Conservation (phyloP, 345 rosid genomes). For the Draba incana region DNA sequence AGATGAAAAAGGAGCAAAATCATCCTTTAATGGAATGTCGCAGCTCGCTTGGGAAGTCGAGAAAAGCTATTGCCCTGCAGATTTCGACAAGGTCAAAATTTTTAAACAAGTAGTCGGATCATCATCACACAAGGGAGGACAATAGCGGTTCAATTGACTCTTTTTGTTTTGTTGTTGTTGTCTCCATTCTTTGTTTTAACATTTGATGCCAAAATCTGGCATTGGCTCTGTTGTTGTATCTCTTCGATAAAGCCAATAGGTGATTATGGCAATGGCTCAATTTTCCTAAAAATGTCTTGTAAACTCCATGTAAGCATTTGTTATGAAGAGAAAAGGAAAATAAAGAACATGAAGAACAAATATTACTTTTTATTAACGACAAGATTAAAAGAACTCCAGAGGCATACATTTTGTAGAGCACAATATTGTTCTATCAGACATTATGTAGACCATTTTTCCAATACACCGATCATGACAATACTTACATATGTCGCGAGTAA, state of each 20-base stretch:
- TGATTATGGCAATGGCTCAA: neutral
- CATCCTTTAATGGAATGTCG: slow-evolving; percentile 91
- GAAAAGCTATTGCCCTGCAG: slow-evolving; percentile 56
- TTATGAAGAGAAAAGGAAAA: neutral
- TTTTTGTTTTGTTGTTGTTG: neutral
- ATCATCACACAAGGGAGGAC: slow-evolving; percentile 35
- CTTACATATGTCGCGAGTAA: neutral
- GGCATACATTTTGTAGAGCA: neutral
- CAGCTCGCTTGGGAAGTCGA: slow-evolving; percentile 96
- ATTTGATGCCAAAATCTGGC: neutral
- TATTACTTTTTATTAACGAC: too few species aligned
- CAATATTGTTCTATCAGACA: too few species aligned
- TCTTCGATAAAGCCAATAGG: neutral
- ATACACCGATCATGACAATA: neutral
- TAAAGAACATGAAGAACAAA: neutral
- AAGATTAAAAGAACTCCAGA: too few species aligned
- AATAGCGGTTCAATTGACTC: neutral
- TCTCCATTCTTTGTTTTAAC: slow-evolving; percentile 8
- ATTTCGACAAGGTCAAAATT: slow-evolving; percentile 67
- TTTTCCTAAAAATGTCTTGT: neutral
- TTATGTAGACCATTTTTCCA: neutral
- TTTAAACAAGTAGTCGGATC: slow-evolving; percentile 55
- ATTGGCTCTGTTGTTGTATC: slow-evolving; percentile 4
- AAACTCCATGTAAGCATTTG: neutral
- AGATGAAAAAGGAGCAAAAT: slow-evolving; percentile 87